Evolutionary conservation across 768 basidiomycete species (phyloP).

Genomic region (Termitomyces sp.): DNA sequence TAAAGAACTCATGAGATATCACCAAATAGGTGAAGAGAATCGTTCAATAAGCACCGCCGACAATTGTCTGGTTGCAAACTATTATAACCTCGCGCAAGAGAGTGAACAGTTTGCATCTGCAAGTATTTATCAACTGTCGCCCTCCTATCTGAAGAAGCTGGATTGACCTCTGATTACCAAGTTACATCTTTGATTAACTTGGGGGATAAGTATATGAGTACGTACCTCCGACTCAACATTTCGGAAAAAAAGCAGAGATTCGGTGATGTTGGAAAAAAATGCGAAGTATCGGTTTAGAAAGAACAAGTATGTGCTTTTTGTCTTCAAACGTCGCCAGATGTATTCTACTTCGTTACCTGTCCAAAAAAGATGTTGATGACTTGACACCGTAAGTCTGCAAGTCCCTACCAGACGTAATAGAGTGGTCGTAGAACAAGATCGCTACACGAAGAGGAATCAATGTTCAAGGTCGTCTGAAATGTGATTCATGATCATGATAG

Average conservation of each 20-base stretch:
- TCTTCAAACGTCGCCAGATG: slow-evolving; percentile 7
- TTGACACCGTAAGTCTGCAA: background rate
- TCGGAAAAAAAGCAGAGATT: background rate
- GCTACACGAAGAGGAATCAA: background rate
- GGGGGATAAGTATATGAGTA: background rate
- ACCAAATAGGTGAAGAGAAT: background rate
- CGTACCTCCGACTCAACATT: background rate
- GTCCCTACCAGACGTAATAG: background rate
- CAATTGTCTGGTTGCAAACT: background rate
- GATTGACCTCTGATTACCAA: background rate
- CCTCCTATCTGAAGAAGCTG: background rate
- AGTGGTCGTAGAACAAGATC: slow-evolving; percentile 1
- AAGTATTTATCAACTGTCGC: background rate
- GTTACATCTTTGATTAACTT: background rate
- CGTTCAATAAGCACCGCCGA: background rate
- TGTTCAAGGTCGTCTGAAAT: background rate
- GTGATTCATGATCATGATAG: background rate
- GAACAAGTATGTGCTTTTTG: slow-evolving; percentile 3
- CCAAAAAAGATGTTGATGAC: background rate
- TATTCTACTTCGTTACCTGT: slow-evolving; percentile 7
- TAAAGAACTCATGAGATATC: background rate
- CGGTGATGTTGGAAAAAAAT: background rate
- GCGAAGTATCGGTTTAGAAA: slow-evolving; percentile 6
- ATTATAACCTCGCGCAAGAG: background rate
- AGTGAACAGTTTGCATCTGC: background rate